Evolutionary conservation across 192 early-diverging fungal genomes (phyloP), one percentile per base, ranked within the genome.

Genomic region (Backusella tarrabulga): DNA sequence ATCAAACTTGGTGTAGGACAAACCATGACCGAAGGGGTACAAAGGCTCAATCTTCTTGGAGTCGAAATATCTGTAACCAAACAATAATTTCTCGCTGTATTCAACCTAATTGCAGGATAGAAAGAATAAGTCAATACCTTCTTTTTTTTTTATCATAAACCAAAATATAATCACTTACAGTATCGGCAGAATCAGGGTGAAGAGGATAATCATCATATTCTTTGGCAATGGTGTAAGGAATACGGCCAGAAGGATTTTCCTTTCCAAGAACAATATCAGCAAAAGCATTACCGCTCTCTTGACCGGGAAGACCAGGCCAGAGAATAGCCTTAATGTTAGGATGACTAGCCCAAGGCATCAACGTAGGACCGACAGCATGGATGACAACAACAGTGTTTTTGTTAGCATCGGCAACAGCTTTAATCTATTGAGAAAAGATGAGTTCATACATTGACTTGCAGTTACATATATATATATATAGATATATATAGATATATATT

Each of bases 181-280:
- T 66, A 74, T 52, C 77, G 79, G 6, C 42, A 80, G 17, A 40
- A 78, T 63, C 52, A 14, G 40, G 52, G 7, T 60, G 23, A 19
- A 34, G 68, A n/a, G 78, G 63, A 36, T 92, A 91, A 32, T 92
- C 86, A 0, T n/a, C 32, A 19, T 36, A 32, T 26, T 77, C 32
- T 40, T 85, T 78, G 42, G 38, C 78, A 75, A 92, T 88, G 34
- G 89, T 92, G 73, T 92, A 92, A 17, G 91, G 91, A n/a, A 92
- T 81, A 32, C 89, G 80, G 15, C 81, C 81, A 34, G 87, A 87
- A 1, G 91, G 91, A 73, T 90, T 92, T 52, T 89, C 86, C 17
- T 87, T 77, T 21, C 91, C 90, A 63, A 90, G 92, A 11, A 92
- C 74, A 32, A 92, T 84, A 70, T 92, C 90, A 68, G 91, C 91